A percentile compares a stretch with the other conserved stretches of the same genome.
Evolutionary conservation across 2,329 filamentous ascomycete species (phyloP).

Genomic region (Huntiella abstrusa): DNA sequence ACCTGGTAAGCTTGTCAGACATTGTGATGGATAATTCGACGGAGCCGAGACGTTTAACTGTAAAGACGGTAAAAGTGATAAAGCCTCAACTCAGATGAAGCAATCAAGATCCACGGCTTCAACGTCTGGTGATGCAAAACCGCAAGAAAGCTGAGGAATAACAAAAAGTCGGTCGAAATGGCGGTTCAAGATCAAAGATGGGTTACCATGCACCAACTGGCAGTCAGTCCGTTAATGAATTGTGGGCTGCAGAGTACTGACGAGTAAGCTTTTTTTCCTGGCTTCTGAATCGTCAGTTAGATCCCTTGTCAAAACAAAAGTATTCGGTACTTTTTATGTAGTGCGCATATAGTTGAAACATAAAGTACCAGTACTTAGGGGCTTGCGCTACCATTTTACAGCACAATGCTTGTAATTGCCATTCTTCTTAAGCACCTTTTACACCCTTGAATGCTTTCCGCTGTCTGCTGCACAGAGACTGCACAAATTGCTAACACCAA

Average conservation of each 20-base stretch:
- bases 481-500: neutral
- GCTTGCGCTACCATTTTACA: no score
- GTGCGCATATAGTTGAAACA: neutral
- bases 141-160: neutral
- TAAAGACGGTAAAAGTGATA: neutral
- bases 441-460: no score
- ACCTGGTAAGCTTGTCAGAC: slow-evolving; percentile 92
- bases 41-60: no score
- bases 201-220: slow-evolving; percentile 27
- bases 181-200: neutral
- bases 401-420: no score
- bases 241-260: slow-evolving; percentile 15
- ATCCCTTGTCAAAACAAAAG: neutral
- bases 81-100: neutral
- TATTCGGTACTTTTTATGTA: no score
- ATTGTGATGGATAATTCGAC: slow-evolving; percentile 28
- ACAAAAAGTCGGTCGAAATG: neutral
- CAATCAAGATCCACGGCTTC: neutral
- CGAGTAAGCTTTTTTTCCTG: slow-evolving; percentile 24
- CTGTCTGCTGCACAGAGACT: neutral
- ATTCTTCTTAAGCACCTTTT: no score
- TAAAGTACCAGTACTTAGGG: slow-evolving; percentile 5
- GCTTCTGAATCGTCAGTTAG: slow-evolving; percentile 21
- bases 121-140: neutral
- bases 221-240: slow-evolving; percentile 44